Base-by-base conservation (phyloP, 2,329 filamentous ascomycete genomes). In the Alternaria dauci region DNA sequence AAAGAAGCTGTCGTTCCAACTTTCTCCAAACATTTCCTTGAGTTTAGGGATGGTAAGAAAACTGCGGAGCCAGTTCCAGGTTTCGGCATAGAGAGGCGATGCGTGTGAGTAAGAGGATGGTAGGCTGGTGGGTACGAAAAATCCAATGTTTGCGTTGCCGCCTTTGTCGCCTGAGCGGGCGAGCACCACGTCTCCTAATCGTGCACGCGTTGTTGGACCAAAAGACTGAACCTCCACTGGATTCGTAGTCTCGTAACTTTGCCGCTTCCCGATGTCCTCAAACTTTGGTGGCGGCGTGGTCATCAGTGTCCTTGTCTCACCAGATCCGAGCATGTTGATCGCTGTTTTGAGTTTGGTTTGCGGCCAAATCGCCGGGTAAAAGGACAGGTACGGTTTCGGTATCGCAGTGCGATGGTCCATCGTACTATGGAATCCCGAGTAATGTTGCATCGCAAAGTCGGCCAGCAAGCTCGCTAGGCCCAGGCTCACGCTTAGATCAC, bases 101-200 rank as follows among this genome's bases (percentile, higher is more conserved):
- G 57, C 52, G 2, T 59, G 41, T 16, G 65, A 57, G 39, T 71
- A 74, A 12, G 63, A 68, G 23, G 73, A 75, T 43, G 72, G 76
- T 38, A 70, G 62, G 34, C 55, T 58, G 8, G 68, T 77, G 25
- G 72, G 74, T n/a, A 78, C 63, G 66, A 76, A 79, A 62, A 79
- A 76, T 8, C 77, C 76, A 14, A 79, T 73, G 38, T 79, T 78
- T 9, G 68, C 70, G 41, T 78, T 74, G 2, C 66, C 72, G 26
- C 74, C 75, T 63, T 79, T 79, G 55, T 78, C 76, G 8, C 76
- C 76, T 4, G 81, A 81, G 57, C 83, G 71, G 1, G 78, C 81
- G 28, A 83, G 78, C 7, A 74, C 78, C 16, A 83, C 66, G 52
- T 82, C 80, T 16, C 81, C 82, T 0, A 84, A 68, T 2, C 65